Evolutionary conservation across 768 basidiomycete genomes (phyloP).

Genomic region (Phlegmacium glaucopus): DNA sequence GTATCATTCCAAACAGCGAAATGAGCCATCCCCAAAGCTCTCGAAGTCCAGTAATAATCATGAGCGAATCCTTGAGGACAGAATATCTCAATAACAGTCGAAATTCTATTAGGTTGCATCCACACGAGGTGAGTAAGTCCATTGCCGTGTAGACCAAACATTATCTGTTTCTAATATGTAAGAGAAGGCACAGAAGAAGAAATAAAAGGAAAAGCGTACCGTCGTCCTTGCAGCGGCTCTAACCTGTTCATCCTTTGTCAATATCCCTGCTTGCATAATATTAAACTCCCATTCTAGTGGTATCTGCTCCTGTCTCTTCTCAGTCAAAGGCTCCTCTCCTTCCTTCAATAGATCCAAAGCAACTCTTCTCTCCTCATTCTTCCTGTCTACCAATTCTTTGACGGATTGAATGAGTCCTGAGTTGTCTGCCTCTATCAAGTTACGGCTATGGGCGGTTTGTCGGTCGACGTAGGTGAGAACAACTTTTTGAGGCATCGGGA

Average conservation of each 20-base stretch:
- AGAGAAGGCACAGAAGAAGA: neutral
- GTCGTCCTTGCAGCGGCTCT: conserved; percentile 63
- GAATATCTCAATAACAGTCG: conserved; percentile 85
- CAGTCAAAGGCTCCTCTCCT: conserved; percentile 17
- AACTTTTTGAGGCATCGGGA: conserved; percentile 44
- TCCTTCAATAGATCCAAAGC: conserved; percentile 12
- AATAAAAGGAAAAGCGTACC: conserved; percentile 34
- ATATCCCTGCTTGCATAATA: conserved; percentile 56
- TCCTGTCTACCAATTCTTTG: conserved; percentile 42
- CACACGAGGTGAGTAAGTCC: conserved; percentile 83
- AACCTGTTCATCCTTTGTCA: conserved; percentile 78
- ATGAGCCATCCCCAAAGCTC: conserved; percentile 70
- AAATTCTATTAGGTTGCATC: conserved; percentile 73
- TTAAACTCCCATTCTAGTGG: conserved; percentile 54
- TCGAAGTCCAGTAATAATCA: conserved; percentile 83
- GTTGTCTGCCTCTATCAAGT: conserved; percentile 55
- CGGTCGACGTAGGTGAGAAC: conserved; percentile 74
- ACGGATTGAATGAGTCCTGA: conserved; percentile 48
- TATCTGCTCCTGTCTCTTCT: conserved; percentile 17
- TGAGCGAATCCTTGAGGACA: conserved; percentile 78
- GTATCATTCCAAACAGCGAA: conserved; percentile 82
- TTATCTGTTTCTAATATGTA: conserved; percentile 38
- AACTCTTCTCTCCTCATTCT: conserved; percentile 23
- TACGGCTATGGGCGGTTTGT: conserved; percentile 49
- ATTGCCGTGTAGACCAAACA: conserved; percentile 77